phyloP scores from a whole-genome alignment of 805 yeast genomes.

The Metschnikowia proteae region DNA sequence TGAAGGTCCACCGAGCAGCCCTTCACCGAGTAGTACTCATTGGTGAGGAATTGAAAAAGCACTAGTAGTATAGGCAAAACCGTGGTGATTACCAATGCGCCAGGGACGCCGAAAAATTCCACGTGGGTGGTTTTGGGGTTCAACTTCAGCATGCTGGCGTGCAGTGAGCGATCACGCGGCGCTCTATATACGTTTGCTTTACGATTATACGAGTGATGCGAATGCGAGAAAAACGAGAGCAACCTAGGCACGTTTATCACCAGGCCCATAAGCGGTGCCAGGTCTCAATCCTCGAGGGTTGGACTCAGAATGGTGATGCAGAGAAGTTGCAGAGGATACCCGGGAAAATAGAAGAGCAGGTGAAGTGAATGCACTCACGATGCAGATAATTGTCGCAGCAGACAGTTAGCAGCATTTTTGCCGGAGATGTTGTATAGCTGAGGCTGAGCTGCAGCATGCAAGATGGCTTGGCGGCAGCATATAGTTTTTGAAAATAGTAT shows the following conservation, averaged over 20 bases:
- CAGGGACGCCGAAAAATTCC: constrained; percentile 78
- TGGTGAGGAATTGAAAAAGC: constrained; percentile 56
- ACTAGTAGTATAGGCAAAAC: constrained; percentile 66
- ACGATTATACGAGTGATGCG: constrained; percentile 1
- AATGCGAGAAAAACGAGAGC: constrained; percentile 1
- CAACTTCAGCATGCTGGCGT: constrained; percentile 23
- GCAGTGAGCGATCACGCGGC: background rate
- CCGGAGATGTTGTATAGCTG: too few relatives aligned
- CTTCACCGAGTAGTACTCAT: constrained; percentile 50
- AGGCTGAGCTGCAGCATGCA: too few relatives aligned
- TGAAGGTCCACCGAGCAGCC: constrained; percentile 46
- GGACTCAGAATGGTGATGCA: too few relatives aligned
- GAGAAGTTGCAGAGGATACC: too few relatives aligned
- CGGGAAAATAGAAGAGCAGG: too few relatives aligned
- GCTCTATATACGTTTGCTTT: background rate
- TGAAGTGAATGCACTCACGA: too few relatives aligned
- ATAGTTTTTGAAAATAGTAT: too few relatives aligned
- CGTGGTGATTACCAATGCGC: constrained; percentile 62
- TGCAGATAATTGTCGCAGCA: too few relatives aligned
- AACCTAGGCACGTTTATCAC: background rate
- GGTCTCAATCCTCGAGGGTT: too few relatives aligned
- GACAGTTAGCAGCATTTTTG: too few relatives aligned
- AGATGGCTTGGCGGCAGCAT: too few relatives aligned
- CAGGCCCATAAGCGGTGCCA: too few relatives aligned
- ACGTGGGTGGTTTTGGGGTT: constrained; percentile 70